These are phyloP conservation scores for Coniella lustricola DNA, from an alignment of 2,329 filamentous ascomycete genomes.

Conservation along the genomic window DNA sequence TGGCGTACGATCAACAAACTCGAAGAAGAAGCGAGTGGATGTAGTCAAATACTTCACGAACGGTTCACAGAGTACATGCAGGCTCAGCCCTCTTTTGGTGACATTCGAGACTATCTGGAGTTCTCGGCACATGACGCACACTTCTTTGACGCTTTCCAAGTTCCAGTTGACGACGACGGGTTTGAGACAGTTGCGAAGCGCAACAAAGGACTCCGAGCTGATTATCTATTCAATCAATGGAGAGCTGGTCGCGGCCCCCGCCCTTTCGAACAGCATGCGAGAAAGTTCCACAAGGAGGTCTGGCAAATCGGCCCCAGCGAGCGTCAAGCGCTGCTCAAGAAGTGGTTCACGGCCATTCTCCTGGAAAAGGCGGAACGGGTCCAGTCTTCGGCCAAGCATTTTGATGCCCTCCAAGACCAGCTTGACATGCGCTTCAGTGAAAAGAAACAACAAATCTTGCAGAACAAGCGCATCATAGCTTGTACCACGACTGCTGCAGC, in stretches of 20 bases:
- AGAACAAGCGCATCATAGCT: conserved; percentile 54
- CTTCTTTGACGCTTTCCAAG: conserved; percentile 50
- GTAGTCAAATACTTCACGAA: conserved; percentile 19
- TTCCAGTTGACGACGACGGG: conserved; percentile 38
- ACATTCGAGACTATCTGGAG: conserved; percentile 37
- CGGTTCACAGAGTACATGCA: conserved; percentile 16
- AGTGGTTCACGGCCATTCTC: conserved; percentile 40
- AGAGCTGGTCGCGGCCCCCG: conserved; percentile 37
- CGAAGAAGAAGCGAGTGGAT: conserved; percentile 27
- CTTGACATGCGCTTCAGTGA: conserved; percentile 39
- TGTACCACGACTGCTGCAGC: conserved; percentile 68
- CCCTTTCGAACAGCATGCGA: conserved; percentile 27
- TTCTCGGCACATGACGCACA: conserved; percentile 43
- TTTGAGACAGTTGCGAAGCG: conserved; percentile 38
- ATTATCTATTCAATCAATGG: conserved; percentile 53
- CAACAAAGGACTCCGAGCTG: conserved; percentile 34
- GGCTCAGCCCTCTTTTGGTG: conserved; percentile 11
- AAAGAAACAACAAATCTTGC: conserved; percentile 36
- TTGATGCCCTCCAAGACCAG: conserved; percentile 33
- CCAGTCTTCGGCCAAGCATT: conserved; percentile 28
- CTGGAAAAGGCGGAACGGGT: conserved; percentile 44
- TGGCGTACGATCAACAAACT: conserved; percentile 36
- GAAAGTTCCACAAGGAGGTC: conserved; percentile 26
- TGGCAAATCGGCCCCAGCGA: conserved; percentile 43
- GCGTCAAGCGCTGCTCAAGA: conserved; percentile 28